Conservation (phyloP, 805 yeast genomes). For the Candida peoriensis region DNA sequence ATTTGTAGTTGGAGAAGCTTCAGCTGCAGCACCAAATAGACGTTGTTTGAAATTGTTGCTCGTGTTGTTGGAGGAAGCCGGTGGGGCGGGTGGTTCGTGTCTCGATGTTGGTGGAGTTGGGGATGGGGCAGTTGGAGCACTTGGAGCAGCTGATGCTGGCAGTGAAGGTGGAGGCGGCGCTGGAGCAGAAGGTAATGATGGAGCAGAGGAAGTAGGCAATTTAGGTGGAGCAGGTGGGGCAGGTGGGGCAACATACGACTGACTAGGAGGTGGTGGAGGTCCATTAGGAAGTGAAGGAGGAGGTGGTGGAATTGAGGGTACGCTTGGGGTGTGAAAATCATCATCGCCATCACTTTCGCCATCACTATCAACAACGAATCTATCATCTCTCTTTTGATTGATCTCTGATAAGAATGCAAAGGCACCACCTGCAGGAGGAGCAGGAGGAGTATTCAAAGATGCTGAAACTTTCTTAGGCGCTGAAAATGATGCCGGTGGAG, state of each 20-base stretch:
- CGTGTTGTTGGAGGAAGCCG: conserved; percentile 24
- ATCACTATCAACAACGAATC: conserved; percentile 37
- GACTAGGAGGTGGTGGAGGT: conserved; percentile 7
- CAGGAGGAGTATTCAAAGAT: no score
- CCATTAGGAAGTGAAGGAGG: conserved; percentile 6
- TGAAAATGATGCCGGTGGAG: conserved; percentile 17
- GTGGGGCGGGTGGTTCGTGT: conserved; percentile 21
- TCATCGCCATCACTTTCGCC: conserved; percentile 9
- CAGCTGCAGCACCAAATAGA: conserved; percentile 8
- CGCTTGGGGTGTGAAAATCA: no score
- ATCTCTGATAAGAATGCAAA: conserved; percentile 46
- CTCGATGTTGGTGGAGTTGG: conserved; percentile 15
- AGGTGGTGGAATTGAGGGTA: no score
- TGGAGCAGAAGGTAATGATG: conserved; percentile 24
- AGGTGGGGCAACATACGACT: no score
- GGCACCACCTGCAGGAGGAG: conserved; percentile 26
- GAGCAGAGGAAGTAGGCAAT: conserved; percentile 8
- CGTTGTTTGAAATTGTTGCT: conserved; percentile 20
- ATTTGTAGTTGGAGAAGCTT: conserved; percentile 6
- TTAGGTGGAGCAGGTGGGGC: conserved; percentile 2
- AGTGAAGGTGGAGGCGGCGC: conserved; percentile 10
- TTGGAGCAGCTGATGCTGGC: conserved; percentile 18
- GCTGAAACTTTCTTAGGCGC: no score
- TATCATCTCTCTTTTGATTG: conserved; percentile 41
- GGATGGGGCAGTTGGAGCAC: conserved; percentile 13